Evolutionary conservation across 352 stramenopile genomes (phyloP), one percentile per base, ranked within the genome.

Genomic region (Pelagophyceae sp.): DNA sequence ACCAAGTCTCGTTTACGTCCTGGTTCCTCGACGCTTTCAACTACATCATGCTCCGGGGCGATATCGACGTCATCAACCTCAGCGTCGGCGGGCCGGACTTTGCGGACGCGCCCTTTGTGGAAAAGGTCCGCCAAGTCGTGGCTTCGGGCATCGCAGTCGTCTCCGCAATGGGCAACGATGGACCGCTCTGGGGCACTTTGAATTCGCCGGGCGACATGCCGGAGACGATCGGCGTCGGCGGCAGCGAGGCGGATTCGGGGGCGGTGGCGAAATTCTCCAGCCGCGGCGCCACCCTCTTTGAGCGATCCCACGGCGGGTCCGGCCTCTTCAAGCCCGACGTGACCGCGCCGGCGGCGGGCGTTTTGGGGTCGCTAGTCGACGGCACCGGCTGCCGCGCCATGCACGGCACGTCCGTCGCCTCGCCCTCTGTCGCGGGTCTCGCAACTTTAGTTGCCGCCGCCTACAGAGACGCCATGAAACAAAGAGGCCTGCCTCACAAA

Each of bases 21-120:
- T 95, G 90, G 90, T 94, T 94, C 80, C 83, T 94, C 1, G 90
- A 95, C 72, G 90, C 90, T 5, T 93, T 95, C 80, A 95, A 95
- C 76, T 94, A 93, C 78, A 88, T 89, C 27, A 76, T 94, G 3
- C 92, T 89, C 69, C 84, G 87, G 38, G 77, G 82, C 17, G 85
- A 74, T 15, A 37, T 94, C 35, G 83, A 94, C 40, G 83, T 92
- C 35, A 77, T 95, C n/a, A 95, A 95, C 77, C 83, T 94, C 31
- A 93, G 88, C 72, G 91, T 90, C 23, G 90, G 90, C 67, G 88
- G 90, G 0, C 87, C 90, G 15, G 90, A 94, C 54, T 94, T 93
- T 54, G 83, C 84, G n/a, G 90, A 95, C 72, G 70, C 86, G 25
- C 90, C 90, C 38, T 95, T 95, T 77, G 84, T 93, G n/a, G 89